These are phyloP conservation scores for Mimosa bimucronata DNA, from an alignment of 306 rosid genomes.

Conservation along the genomic window DNA sequence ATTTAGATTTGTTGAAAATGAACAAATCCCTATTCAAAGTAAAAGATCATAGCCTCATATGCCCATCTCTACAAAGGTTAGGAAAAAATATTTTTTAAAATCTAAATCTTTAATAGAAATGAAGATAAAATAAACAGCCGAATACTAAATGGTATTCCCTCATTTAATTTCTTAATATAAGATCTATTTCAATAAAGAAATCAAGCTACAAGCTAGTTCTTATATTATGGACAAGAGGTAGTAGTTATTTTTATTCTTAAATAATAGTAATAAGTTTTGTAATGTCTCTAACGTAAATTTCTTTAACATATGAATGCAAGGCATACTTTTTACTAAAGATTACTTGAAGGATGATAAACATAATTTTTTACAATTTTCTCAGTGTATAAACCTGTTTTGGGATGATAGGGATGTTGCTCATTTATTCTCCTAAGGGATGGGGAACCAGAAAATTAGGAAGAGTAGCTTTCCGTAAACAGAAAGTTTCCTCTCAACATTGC, in stretches of 20 bases:
- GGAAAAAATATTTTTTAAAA: background rate
- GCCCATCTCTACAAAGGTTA: background rate
- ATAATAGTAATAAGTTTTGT: background rate
- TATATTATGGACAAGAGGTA: too few relatives aligned
- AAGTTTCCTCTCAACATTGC: background rate
- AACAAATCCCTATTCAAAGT: background rate
- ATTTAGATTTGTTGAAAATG: background rate
- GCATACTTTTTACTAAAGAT: background rate
- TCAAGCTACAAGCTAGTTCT: too few relatives aligned
- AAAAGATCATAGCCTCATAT: background rate
- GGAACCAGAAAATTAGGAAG: background rate
- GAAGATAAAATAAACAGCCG: too few relatives aligned
- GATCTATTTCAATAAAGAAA: too few relatives aligned
- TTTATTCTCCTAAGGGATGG: background rate
- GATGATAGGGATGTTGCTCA: background rate
- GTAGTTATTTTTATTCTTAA: too few relatives aligned
- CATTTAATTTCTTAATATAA: too few relatives aligned
- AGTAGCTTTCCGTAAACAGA: background rate
- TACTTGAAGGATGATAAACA: background rate
- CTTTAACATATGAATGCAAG: background rate
- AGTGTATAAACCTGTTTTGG: background rate
- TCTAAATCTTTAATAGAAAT: background rate
- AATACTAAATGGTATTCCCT: too few relatives aligned
- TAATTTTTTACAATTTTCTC: background rate
- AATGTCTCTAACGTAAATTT: background rate